A percentile compares a stretch with the other conserved stretches of the same genome.
These are phyloP conservation scores for Baorangia bicolor DNA, from an alignment of 768 basidiomycete genomes.

Conservation along the genomic window DNA sequence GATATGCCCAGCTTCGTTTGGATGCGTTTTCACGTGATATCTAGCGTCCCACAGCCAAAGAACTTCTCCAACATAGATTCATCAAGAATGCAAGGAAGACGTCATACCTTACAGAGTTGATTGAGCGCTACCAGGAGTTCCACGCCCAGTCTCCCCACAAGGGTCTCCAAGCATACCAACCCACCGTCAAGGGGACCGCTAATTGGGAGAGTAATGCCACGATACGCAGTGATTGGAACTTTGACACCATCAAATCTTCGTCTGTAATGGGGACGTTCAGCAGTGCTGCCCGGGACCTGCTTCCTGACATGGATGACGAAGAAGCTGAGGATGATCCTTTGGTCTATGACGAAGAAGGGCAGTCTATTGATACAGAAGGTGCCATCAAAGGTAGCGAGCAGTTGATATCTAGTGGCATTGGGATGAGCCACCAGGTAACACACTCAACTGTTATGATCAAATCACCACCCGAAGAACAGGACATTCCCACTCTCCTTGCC, in stretches of 20 bases:
- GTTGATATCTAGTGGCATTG: slow-evolving; percentile 38
- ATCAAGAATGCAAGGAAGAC: slow-evolving; percentile 83
- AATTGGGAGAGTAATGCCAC: slow-evolving; percentile 75
- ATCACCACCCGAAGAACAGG: slow-evolving; percentile 38
- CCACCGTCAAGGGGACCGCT: slow-evolving; percentile 54
- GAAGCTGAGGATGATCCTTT: slow-evolving; percentile 41
- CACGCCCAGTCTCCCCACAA: slow-evolving; percentile 60
- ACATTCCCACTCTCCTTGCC: slow-evolving; percentile 41
- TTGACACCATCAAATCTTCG: slow-evolving; percentile 77
- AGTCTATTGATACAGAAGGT: slow-evolving; percentile 59
- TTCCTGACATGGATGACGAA: slow-evolving; percentile 59
- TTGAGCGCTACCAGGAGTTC: slow-evolving; percentile 83
- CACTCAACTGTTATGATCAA: slow-evolving; percentile 78
- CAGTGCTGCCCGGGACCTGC: slow-evolving; percentile 67
- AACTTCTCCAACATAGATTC: slow-evolving; percentile 92
- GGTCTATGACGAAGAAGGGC: slow-evolving; percentile 44
- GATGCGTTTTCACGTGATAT: slow-evolving; percentile 14
- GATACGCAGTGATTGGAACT: slow-evolving; percentile 92
- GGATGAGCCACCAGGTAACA: slow-evolving; percentile 51
- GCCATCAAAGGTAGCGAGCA: slow-evolving; percentile 69
- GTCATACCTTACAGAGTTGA: slow-evolving; percentile 79
- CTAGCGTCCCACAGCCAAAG: slow-evolving; percentile 87
- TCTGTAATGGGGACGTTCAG: slow-evolving; percentile 78
- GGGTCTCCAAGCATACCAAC: slow-evolving; percentile 52
- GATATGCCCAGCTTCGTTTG: slow-evolving; percentile 20